Evolutionary conservation across 1,139 yeast species (phyloP).

Genomic region (Zygoascus hellenicus): DNA sequence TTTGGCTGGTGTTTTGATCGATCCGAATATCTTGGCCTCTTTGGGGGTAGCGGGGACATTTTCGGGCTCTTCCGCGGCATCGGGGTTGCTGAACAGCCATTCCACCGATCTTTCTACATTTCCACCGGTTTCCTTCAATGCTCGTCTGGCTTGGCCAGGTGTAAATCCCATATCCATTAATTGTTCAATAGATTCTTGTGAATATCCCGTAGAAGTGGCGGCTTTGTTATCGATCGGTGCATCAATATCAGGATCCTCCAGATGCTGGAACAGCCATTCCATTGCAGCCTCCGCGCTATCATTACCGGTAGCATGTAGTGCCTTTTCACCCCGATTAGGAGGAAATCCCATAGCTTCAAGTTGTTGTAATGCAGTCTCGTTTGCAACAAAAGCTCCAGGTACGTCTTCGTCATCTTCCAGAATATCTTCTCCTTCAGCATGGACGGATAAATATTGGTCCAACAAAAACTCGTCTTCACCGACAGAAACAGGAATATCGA

Average conservation of each 20-base stretch:
- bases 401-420: conserved; percentile 36
- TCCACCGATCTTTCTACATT: conserved; percentile 77
- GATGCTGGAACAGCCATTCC: conserved; percentile 86
- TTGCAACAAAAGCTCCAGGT: conserved; percentile 44
- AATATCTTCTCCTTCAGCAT: conserved; percentile 41
- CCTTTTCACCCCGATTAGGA: conserved; percentile 56
- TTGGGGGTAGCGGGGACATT: conserved; percentile 23
- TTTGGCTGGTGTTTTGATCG: conserved; percentile 30
- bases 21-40: conserved; percentile 18
- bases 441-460: conserved; percentile 36
- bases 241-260: conserved; percentile 80
- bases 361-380: conserved; percentile 48
- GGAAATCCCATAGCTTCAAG: conserved; percentile 87
- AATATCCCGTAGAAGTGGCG: not conserved
- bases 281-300: conserved; percentile 66
- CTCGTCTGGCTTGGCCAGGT: conserved; percentile 56
- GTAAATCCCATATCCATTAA: conserved; percentile 77
- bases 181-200: conserved; percentile 36
- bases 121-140: conserved; percentile 51
- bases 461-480: conserved; percentile 44
- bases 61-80: conserved; percentile 30
- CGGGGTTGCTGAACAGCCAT: conserved; percentile 79
- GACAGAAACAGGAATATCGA: conserved; percentile 63
- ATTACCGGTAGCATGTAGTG: conserved; percentile 69
- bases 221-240: conserved; percentile 43